A percentile compares a stretch with the other conserved stretches of the same genome.
Conservation (phyloP, 2,329 filamentous ascomycete genomes). For the Neobulgaria alba region DNA sequence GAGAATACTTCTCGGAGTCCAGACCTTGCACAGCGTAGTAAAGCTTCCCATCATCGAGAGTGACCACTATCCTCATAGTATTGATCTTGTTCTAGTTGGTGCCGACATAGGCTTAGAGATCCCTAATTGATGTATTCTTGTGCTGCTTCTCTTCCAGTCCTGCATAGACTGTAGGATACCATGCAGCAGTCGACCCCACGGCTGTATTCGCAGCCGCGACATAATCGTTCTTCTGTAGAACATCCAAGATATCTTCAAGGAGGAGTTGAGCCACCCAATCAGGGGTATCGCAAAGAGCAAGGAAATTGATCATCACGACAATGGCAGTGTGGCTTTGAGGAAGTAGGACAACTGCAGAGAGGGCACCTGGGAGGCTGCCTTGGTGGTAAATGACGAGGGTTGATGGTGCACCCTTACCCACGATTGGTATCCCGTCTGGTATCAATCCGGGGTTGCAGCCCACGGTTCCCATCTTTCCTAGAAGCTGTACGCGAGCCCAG, state of each 20-base stretch:
- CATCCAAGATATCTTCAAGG: neutral
- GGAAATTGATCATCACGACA: slow-evolving; percentile 1
- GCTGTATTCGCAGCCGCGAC: neutral
- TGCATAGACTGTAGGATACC: neutral
- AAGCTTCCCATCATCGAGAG: neutral
- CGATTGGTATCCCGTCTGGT: neutral
- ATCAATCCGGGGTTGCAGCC: neutral
- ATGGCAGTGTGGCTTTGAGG: slow-evolving; percentile 2
- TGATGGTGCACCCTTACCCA: neutral
- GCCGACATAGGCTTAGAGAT: neutral
- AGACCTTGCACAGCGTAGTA: neutral
- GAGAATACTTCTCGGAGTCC: neutral
- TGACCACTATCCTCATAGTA: neutral
- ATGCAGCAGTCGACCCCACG: neutral
- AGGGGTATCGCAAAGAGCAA: neutral
- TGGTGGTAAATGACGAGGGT: slow-evolving; percentile 1
- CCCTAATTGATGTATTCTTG: neutral
- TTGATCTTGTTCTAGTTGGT: neutral
- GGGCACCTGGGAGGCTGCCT: neutral
- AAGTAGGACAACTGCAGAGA: neutral
- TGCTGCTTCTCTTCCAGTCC: neutral
- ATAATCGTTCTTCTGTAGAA: neutral
- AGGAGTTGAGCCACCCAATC: slow-evolving; percentile 4
- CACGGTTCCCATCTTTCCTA: slow-evolving; percentile 5
- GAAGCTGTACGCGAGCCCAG: slow-evolving; percentile 21